Conservation (phyloP, 352 stramenopile species). For the Pythium guiyangense region DNA sequence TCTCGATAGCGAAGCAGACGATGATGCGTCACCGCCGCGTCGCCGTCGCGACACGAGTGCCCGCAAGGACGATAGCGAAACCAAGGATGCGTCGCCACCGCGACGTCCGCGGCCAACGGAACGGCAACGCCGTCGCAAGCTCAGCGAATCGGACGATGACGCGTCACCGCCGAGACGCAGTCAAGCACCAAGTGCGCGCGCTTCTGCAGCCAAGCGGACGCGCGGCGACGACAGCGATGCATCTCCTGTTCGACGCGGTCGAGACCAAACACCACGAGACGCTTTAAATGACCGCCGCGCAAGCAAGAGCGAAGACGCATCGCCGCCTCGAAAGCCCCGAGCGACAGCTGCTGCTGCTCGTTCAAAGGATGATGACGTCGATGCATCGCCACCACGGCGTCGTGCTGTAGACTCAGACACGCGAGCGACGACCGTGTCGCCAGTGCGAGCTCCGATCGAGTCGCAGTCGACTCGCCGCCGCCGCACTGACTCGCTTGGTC, state of each 20-base stretch:
- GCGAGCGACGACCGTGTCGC: background rate
- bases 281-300: slow-evolving; percentile 4
- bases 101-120: background rate
- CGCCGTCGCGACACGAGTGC: slow-evolving; percentile 6
- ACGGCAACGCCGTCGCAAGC: background rate
- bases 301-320: slow-evolving; percentile 14
- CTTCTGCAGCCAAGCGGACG: background rate
- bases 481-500: slow-evolving; percentile 20
- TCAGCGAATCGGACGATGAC: slow-evolving; percentile 4
- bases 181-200: slow-evolving; percentile 1
- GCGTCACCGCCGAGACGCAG: slow-evolving; percentile 25
- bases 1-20: background rate
- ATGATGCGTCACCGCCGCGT: slow-evolving; percentile 27
- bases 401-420: background rate
- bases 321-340: slow-evolving; percentile 13
- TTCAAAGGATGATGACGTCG: background rate
- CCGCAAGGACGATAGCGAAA: background rate
- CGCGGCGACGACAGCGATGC: slow-evolving; percentile 16
- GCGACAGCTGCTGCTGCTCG: background rate
- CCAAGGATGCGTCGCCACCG: background rate
- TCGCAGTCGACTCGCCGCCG: background rate
- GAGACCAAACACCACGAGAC: background rate
- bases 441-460: background rate
- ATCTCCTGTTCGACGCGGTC: slow-evolving; percentile 20
- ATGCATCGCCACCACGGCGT: slow-evolving; percentile 12